Base-by-base conservation (phyloP, 2,329 filamentous ascomycete genomes). In the Beauveria rudraprayagi region DNA sequence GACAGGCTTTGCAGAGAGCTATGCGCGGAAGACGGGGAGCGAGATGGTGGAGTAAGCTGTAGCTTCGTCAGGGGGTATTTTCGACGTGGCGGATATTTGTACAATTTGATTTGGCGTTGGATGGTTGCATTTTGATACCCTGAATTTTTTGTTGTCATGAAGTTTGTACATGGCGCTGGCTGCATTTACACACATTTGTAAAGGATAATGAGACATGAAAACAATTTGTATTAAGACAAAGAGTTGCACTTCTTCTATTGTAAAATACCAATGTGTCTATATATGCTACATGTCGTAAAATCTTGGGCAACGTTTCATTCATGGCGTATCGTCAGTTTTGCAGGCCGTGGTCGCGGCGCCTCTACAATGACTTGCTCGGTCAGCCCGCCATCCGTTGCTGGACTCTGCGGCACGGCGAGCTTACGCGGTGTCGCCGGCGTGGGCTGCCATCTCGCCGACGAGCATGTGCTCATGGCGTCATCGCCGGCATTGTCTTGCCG, bases 1-100 rank as follows among this genome's bases (percentile, higher is more conserved):
- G 5, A 81, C 86, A 1, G 91, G 90, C 1, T 96, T 96, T 66
- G 74, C 88, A 7, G 84, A 87, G 64, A 82, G 84, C 58, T 89
- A 88, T 72, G 84, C 83, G 14, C 74, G 81, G 54, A 81, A 78
- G 67, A 63, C 67, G 30, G 72, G 70, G 4, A 70, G 70, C 61
- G 70, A 63, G 11, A 69, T 26, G 41, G 22, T 40, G n/a, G 37
- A 61, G 37, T 61, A 19, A 61, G 67, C 19, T 46, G 44, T 46
- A 24, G 5, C 19, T 46, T 16, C 34, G 10, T 1, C 10, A 19
- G 5, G 43, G 17, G 19, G n/a, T 46, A 6, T 46, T 46, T 22
- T 24, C 5, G 44, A 5, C 11, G 34, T 46, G 44, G 44, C 10
- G 19, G n/a, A 5, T 46, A 3, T 46, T 16, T 46, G 8, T 46